A percentile compares a stretch with the other conserved stretches of the same genome.
phyloP scores from a whole-genome alignment of 768 basidiomycete species.

The Podaxis sp. region DNA sequence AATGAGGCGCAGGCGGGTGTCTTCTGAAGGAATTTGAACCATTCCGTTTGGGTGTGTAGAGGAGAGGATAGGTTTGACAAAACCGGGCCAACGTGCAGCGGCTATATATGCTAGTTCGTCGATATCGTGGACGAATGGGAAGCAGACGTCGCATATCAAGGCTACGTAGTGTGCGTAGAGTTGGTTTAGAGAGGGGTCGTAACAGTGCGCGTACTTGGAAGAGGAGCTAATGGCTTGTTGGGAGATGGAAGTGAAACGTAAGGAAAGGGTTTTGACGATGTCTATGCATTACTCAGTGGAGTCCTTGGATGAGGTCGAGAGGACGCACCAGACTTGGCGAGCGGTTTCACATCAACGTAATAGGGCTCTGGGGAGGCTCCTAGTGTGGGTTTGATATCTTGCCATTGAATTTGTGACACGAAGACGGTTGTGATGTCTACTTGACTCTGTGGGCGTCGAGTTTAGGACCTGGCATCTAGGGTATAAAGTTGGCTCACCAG shows the following conservation, averaged over 20 bases:
- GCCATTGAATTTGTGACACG: conserved; percentile 67
- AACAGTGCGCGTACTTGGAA: conserved; percentile 30
- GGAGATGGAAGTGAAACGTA: conserved; percentile 33
- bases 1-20: conserved; percentile 65
- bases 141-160: conserved; percentile 59
- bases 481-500: conserved; percentile 41
- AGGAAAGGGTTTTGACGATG: conserved; percentile 36
- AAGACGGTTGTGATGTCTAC: conserved; percentile 61
- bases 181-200: conserved; percentile 54
- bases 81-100: conserved; percentile 80
- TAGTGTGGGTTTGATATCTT: conserved; percentile 65
- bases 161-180: conserved; percentile 67
- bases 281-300: conserved; percentile 19
- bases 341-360: conserved; percentile 54
- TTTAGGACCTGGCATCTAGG: background rate
- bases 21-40: conserved; percentile 43
- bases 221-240: background rate
- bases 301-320: background rate
- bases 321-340: conserved; percentile 55
- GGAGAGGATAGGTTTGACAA: conserved; percentile 61
- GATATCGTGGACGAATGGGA: conserved; percentile 64
- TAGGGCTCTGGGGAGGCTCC: conserved; percentile 77
- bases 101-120: conserved; percentile 75
- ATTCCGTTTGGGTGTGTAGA: conserved; percentile 16
- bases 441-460: conserved; percentile 12